phyloP scores from a whole-genome alignment of 306 rosid species.

The Rosa lucieae region DNA sequence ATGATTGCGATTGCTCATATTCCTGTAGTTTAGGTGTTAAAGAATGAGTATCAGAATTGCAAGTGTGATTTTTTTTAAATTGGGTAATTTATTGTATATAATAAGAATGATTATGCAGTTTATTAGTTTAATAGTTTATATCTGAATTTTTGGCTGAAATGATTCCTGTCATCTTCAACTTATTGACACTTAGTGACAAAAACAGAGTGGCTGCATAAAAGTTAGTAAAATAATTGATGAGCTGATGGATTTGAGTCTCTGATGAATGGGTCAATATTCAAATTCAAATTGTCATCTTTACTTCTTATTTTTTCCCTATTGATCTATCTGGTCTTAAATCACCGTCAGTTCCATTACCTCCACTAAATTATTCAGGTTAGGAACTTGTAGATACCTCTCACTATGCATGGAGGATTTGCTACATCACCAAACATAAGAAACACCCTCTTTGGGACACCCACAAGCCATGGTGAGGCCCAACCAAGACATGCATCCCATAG shows the following conservation, averaged over 20 bases:
- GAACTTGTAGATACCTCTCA: neutral
- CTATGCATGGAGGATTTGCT: too few species aligned
- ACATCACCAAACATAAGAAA: too few species aligned
- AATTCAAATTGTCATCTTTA: neutral
- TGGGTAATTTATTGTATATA: neutral
- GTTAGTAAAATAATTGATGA: neutral
- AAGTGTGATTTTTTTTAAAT: neutral
- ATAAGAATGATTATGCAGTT: neutral
- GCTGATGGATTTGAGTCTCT: neutral
- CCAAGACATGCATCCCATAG: too few species aligned
- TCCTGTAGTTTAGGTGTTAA: too few species aligned
- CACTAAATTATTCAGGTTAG: constrained; percentile 32
- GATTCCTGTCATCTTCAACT: constrained; percentile 17
- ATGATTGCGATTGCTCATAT: too few species aligned
- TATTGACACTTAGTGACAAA: neutral
- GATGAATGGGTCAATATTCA: neutral
- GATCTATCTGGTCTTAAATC: constrained; percentile 8
- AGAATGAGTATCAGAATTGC: neutral
- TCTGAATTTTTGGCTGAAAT: neutral
- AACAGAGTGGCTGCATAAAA: neutral
- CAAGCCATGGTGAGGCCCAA: too few species aligned
- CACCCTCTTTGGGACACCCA: too few species aligned
- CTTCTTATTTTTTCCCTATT: neutral
- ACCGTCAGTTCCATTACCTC: constrained; percentile 9
- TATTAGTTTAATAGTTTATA: neutral